A percentile compares a stretch with the other conserved stretches of the same genome.
These are phyloP conservation scores for Ophioceras dolichostomum DNA, from an alignment of 2,329 filamentous ascomycete genomes.

Conservation along the genomic window DNA sequence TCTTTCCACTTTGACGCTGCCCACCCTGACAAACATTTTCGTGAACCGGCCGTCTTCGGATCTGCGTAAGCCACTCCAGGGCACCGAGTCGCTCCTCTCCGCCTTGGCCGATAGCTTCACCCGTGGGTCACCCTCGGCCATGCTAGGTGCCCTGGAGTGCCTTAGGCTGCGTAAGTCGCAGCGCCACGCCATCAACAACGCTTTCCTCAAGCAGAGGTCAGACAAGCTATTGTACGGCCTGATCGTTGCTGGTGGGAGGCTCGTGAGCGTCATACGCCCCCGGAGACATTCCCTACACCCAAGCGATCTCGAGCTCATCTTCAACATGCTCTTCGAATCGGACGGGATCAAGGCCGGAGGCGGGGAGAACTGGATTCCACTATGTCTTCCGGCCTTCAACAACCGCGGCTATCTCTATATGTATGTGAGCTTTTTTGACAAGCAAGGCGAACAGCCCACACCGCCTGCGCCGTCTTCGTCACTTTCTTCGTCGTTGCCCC, in stretches of 20 bases:
- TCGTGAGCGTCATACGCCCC: slow-evolving; percentile 90
- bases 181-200: slow-evolving; percentile 73
- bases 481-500: too few relatives aligned
- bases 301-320: slow-evolving; percentile 88
- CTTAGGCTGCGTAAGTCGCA: slow-evolving; percentile 85
- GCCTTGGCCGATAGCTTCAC: slow-evolving; percentile 93
- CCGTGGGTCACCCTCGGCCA: slow-evolving; percentile 74
- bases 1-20: slow-evolving; percentile 83
- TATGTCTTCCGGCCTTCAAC: slow-evolving; percentile 95
- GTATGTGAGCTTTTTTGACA: slow-evolving; percentile 92
- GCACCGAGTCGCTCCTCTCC: slow-evolving; percentile 81
- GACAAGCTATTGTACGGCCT: slow-evolving; percentile 82
- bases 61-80: slow-evolving; percentile 76
- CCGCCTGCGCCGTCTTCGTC: slow-evolving; percentile 18
- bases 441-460: slow-evolving; percentile 13
- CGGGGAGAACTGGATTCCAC: slow-evolving; percentile 93
- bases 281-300: slow-evolving; percentile 93
- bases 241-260: slow-evolving; percentile 79
- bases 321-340: slow-evolving; percentile 98
- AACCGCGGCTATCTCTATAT: slow-evolving; percentile 95
- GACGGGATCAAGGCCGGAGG: slow-evolving; percentile 79
- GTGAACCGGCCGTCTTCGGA: slow-evolving; percentile 87
- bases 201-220: slow-evolving; percentile 65
- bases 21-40: slow-evolving; percentile 77
- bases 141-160: slow-evolving; percentile 86